A percentile compares a stretch with the other conserved stretches of the same genome.
Conservation (phyloP, 371 early-diverging fungal genomes). For the Haplosporangium sp. region DNA sequence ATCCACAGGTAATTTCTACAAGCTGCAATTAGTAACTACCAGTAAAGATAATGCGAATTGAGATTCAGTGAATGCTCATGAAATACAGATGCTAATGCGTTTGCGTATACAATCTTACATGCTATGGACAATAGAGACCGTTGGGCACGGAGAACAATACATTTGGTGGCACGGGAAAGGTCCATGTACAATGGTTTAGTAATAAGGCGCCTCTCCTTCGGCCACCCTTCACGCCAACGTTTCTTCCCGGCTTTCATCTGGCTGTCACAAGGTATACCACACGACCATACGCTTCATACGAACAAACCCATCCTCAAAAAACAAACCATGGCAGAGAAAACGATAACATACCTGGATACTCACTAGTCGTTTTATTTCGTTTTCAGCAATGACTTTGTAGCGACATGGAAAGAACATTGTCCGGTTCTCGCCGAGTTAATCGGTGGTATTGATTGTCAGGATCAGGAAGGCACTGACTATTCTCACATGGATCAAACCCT, state of each 20-base stretch:
- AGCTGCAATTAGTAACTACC: too few species aligned
- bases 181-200: conserved; percentile 46
- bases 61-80: too few species aligned
- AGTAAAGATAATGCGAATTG: not conserved
- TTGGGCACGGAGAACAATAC: not conserved
- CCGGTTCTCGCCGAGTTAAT: conserved; percentile 23
- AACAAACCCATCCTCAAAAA: too few species aligned
- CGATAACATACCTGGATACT: too few species aligned
- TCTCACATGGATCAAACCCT: not conserved
- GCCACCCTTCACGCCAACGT: conserved; percentile 51
- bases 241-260: conserved; percentile 46
- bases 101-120: too few species aligned
- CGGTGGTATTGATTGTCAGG: conserved; percentile 43
- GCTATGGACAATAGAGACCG: not conserved
- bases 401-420: conserved; percentile 36
- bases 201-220: conserved; percentile 39
- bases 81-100: too few species aligned
- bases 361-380: too few species aligned
- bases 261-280: conserved; percentile 37
- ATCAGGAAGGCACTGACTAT: not conserved
- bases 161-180: not conserved
- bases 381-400: conserved; percentile 18
- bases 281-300: too few species aligned
- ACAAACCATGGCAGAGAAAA: too few species aligned
- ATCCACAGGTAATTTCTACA: conserved; percentile 10